Base-by-base conservation (phyloP, 805 yeast genomes). In the Ogataea trehaloabstinens region DNA sequence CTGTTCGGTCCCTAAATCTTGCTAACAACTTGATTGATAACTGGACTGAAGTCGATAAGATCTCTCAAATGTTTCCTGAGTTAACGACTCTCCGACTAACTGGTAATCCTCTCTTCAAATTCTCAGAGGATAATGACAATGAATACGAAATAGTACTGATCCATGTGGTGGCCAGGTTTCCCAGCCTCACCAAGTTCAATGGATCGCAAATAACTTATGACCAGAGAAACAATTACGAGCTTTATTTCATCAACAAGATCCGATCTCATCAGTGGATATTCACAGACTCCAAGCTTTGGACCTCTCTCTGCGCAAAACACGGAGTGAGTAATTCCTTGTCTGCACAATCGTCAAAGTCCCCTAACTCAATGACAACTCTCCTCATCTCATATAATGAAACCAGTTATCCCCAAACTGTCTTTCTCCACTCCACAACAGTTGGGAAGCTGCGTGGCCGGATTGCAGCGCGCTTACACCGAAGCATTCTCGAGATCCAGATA, bases 221-320 rank as follows among this genome's bases (percentile, higher is more conserved):
- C 2, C 84, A 80, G 34, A 66, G 88, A 13, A 47, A 42, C 5
- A 84, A 81, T 46, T 82, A 85, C 1, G 95, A 88, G 55, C 55
- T 85, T 4, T 86, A 74, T 53, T 79, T 84, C 43, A 63, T 84
- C 20, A 68, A 79, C 4, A 69, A 69, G 44, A 75, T 84, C 0
- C 53, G 51, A n/a, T 42, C 51, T 15, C 52, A 53, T 5, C 54
- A 59, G 5, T 48, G 64, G 35, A 29, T 29, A 1, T 66, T 60
- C 29, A 48, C 60, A 28, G 40, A 40, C 18, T 19, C 48, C 3
- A n/a, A 24, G 15, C 53, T 74, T 20, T 81, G 84, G 83, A 30
- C 35, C 3, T 24, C 56, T 19, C 66, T 78, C n/a, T 52, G 63
- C 7, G 28, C 42, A 2, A 64, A 62, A 38, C 66, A 79, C 52